Base-by-base conservation (phyloP, 108 stramenopile species). In the Skeletonema grethae region DNA sequence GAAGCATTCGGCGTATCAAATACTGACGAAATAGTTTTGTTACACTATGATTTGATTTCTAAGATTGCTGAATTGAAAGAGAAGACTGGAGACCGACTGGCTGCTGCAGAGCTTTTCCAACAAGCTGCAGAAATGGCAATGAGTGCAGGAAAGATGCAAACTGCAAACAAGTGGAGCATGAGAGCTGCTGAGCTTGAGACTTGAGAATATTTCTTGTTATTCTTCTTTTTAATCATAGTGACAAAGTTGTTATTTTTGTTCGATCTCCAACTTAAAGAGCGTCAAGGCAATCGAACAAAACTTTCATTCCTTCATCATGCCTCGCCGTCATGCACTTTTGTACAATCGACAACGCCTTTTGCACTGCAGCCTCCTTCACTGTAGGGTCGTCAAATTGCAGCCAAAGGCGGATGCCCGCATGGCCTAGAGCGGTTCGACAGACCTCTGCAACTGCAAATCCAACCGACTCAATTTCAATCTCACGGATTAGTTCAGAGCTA, bases 371-470 rank as follows among this genome's bases (percentile, higher is more conserved):
- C 63, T 83, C 83, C 56, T 89, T 89, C 12, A 75, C 69, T 20
- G 69, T 69, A 22, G 72, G 43, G 62, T 93, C 85, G 32, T 93
- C 89, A 67, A 93, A 93, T 75, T 93, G 92, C 58, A 93, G 63
- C 92, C 92, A 93, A 24, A 79, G 67, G 11, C 92, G 79, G 43
- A 87, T 85, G 5, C 92, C 92, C 7, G 92, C 92, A 77, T 85
- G 86, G 12, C 82, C 92, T 25, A 93, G 69, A 6, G 88, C 87
- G 10, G 92, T 93, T 12, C 92, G 79, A 39, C 86, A 88, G 5
- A 93, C 88, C 65, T 93, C 92, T 4, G 86, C 86, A 1, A 87
- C 83, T 4, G 89, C 86, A 66, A 89, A 93, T 43, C 92, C 92
- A 18, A 93, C 86, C 5, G 88, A 66, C 65, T 93, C 87, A 22